phyloP scores from a whole-genome alignment of 2,329 filamentous ascomycete species.

The Teratosphaeriaceae sp. region DNA sequence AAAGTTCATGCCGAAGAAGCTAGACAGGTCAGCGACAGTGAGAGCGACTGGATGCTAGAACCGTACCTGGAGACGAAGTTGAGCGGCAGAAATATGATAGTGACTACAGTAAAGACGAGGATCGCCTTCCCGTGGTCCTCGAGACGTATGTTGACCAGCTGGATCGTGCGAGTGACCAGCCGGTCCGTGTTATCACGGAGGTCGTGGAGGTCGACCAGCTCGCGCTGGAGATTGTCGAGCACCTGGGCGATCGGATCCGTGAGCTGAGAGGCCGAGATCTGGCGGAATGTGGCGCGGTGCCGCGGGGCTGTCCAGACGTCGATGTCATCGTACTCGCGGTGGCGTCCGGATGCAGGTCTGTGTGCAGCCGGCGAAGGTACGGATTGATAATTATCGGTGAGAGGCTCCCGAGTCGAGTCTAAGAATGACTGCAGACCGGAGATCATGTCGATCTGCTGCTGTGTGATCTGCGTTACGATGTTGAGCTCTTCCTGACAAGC shows the following conservation, averaged over 20 bases:
- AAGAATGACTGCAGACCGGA: constrained; percentile 21
- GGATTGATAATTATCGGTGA: not conserved
- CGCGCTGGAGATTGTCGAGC: constrained; percentile 35
- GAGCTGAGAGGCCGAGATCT: constrained; percentile 31
- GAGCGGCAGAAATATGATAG: constrained; percentile 38
- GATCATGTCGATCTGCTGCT: constrained; percentile 36
- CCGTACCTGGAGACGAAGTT: no score
- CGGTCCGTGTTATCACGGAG: constrained; percentile 38
- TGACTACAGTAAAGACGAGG: constrained; percentile 39
- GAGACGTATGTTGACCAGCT: constrained; percentile 39
- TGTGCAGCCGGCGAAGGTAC: constrained; percentile 11
- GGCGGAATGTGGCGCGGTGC: constrained; percentile 31
- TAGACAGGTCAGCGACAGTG: no score
- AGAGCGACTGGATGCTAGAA: no score
- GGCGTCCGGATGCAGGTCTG: constrained; percentile 3
- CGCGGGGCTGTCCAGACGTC: constrained; percentile 7
- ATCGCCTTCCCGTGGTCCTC: constrained; percentile 41
- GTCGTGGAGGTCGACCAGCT: constrained; percentile 35
- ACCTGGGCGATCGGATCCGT: constrained; percentile 33
- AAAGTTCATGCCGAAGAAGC: constrained; percentile 41
- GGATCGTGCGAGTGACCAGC: constrained; percentile 38
- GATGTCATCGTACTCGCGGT: constrained; percentile 9
- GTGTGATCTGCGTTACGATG: constrained; percentile 38
- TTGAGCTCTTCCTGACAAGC: constrained; percentile 40
- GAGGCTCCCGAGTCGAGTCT: not conserved